Conservation (phyloP, 164 flowering plant genomes). For the Pachysandra terminalis region DNA sequence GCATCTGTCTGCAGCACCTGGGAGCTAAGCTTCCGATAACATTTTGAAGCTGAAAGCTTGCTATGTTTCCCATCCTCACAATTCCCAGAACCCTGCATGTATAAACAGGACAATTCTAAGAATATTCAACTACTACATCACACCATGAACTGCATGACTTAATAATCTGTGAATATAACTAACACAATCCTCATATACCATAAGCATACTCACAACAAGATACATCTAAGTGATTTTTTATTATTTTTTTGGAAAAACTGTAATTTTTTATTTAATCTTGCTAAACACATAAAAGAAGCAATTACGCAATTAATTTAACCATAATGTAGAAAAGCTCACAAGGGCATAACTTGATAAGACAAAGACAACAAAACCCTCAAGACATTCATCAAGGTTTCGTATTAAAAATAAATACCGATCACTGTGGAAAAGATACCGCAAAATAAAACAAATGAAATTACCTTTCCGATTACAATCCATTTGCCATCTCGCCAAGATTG, state of each 20-base stretch:
- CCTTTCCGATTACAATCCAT: conserved; percentile 59
- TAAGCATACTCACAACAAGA: background rate
- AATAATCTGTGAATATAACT: background rate
- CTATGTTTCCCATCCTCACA: conserved; percentile 24
- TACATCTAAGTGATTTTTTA: background rate
- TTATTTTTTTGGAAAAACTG: background rate
- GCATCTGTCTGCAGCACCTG: conserved; percentile 12
- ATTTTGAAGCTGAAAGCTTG: conserved; percentile 15
- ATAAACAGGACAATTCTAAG: background rate
- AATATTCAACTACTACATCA: background rate
- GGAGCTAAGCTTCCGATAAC: conserved; percentile 11
- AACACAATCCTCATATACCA: background rate
- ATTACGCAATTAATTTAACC: background rate
- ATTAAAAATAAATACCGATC: background rate
- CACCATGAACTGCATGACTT: background rate
- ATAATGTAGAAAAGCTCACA: background rate
- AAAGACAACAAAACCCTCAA: background rate
- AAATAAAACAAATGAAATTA: conserved; percentile 14
- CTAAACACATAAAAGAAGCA: too few species aligned
- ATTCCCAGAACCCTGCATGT: conserved; percentile 37
- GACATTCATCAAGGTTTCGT: background rate
- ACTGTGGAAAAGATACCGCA: background rate
- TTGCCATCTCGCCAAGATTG: conserved; percentile 48
- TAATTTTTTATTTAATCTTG: too few species aligned
- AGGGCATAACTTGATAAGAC: background rate